Evolutionary conservation across 345 rosid species (phyloP).

Genomic region (Melaleuca alternifolia): DNA sequence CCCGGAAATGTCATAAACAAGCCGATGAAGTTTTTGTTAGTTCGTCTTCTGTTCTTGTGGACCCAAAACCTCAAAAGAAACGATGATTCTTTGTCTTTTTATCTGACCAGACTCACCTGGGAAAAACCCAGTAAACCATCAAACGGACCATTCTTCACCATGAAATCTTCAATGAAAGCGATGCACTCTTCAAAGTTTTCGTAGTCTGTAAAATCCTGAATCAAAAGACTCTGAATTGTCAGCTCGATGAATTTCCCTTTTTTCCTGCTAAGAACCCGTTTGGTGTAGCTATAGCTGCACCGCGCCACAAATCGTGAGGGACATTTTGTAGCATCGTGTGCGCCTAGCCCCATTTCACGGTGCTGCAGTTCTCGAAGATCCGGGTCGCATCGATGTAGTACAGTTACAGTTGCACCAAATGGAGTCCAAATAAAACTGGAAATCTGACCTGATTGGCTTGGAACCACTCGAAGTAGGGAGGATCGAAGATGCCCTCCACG

Average conservation of each 20-base stretch:
- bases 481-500: slow-evolving; percentile 36
- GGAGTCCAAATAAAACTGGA: background rate
- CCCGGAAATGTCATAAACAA: background rate
- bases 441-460: slow-evolving; percentile 22
- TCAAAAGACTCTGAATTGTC: background rate
- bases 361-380: background rate
- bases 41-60: background rate
- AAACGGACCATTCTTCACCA: slow-evolving; percentile 33
- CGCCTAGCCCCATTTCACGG: background rate
- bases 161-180: slow-evolving; percentile 30
- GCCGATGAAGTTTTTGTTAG: background rate
- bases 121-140: slow-evolving; percentile 48
- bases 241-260: background rate
- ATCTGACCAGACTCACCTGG: slow-evolving; percentile 18
- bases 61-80: background rate
- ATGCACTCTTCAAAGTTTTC: slow-evolving; percentile 35
- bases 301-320: background rate
- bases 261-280: background rate
- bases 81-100: background rate
- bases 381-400: background rate
- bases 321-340: background rate
- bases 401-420: background rate
- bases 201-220: slow-evolving; percentile 23
- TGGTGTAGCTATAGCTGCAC: background rate
- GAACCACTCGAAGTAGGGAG: slow-evolving; percentile 51